These are phyloP conservation scores for Talaromyces nanjingensis DNA, from an alignment of 495 filamentous ascomycete species.

Conservation along the genomic window DNA sequence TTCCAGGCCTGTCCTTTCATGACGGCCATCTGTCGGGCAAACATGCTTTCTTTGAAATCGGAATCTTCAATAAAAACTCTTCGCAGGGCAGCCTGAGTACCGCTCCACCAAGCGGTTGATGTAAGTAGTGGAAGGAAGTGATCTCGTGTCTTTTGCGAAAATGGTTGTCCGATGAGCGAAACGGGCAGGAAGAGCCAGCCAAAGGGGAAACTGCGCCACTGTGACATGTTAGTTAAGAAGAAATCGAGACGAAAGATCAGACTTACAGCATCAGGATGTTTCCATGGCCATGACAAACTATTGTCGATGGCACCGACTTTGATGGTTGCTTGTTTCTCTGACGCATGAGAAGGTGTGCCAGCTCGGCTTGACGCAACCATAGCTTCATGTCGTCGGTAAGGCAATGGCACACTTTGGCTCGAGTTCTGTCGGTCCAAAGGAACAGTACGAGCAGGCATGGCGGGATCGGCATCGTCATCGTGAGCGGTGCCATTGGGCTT, in stretches of 20 bases:
- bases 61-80: constrained; percentile 82
- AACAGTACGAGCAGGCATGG: constrained; percentile 47
- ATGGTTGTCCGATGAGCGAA: constrained; percentile 91
- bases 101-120: constrained; percentile 92
- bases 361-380: constrained; percentile 72
- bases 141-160: constrained; percentile 83
- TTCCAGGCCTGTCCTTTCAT: constrained; percentile 99
- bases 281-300: constrained; percentile 98
- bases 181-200: constrained; percentile 98
- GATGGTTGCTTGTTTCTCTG: constrained; percentile 51
- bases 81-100: constrained; percentile 80
- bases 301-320: constrained; percentile 94
- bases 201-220: constrained; percentile 90
- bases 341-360: constrained; percentile 42
- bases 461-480: constrained; percentile 40
- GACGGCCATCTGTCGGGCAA: constrained; percentile 89
- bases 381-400: constrained; percentile 71
- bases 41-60: constrained; percentile 98
- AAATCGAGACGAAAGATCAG: not conserved
- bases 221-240: constrained; percentile 15
- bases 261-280: constrained; percentile 87
- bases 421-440: constrained; percentile 31
- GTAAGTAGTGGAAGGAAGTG: constrained; percentile 93
- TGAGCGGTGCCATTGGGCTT: constrained; percentile 49
- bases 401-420: constrained; percentile 44